These are phyloP conservation scores for Colletotrichum gigasporum DNA, from an alignment of 2,329 filamentous ascomycete genomes.

Conservation along the genomic window DNA sequence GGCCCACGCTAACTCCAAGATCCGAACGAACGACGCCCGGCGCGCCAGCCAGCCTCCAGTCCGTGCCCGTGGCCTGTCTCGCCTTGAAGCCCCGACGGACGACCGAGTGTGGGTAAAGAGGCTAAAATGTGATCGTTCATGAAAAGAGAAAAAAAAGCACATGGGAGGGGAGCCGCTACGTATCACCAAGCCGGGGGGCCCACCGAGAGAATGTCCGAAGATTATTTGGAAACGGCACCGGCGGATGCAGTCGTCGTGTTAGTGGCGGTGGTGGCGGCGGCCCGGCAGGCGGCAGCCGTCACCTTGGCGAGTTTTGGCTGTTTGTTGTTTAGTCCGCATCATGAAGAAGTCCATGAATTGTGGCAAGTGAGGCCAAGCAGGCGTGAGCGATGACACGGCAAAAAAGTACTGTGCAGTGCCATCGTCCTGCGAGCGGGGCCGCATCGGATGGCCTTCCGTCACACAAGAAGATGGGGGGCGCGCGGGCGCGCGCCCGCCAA, in stretches of 20 bases:
- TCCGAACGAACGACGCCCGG: too few relatives aligned
- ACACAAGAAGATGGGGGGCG: not conserved
- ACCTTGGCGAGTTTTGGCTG: not conserved
- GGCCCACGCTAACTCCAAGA: not conserved
- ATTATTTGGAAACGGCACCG: not conserved
- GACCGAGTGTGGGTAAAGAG: not conserved
- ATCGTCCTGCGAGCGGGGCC: too few relatives aligned
- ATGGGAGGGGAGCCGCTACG: not conserved
- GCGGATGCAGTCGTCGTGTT: too few relatives aligned
- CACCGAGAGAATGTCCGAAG: conserved; percentile 5
- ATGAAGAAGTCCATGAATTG: too few relatives aligned
- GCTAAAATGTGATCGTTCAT: not conserved
- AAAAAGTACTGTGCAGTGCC: too few relatives aligned
- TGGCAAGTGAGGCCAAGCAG: not conserved
- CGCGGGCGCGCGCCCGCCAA: not conserved
- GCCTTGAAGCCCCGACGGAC: not conserved
- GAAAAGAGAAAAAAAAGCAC: not conserved
- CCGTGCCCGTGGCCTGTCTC: too few relatives aligned
- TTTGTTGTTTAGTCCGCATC: too few relatives aligned
- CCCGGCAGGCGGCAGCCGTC: not conserved
- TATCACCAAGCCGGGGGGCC: too few relatives aligned
- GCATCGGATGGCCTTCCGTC: not conserved
- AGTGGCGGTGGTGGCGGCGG: not conserved
- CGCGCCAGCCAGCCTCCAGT: too few relatives aligned
- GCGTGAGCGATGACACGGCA: not conserved